Evolutionary conservation across 2,329 filamentous ascomycete genomes (phyloP), one percentile per base, ranked within the genome.

Genomic region (Chaetomium sp.): DNA sequence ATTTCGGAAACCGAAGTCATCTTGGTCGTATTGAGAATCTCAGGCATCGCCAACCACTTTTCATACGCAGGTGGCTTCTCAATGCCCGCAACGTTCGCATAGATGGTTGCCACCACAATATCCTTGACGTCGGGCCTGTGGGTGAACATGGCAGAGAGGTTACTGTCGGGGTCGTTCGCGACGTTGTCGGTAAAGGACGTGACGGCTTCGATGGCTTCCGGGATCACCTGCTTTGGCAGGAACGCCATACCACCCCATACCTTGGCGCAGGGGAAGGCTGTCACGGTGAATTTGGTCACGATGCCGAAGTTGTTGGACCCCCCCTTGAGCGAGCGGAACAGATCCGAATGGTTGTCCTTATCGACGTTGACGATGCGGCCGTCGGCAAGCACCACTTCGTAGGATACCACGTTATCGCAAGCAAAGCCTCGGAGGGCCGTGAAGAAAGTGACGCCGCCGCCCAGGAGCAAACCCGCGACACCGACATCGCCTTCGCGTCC

Each of bases 251-350:
- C 70, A n/a, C 68, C 72, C 72, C 72, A 72, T 4, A 74, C 60
- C 1, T 27, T 45, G 23, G 57, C 54, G 54, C 53, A 66, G 5
- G 55, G 33, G 9, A 72, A 50, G 12, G 67, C 61, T 12, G 53
- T 42, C 60, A 72, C 65, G 51, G 61, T 65, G 64, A 71, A 67
- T 42, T 59, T 64, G 33, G 77, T 73, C 3, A 74, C 69, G 45
- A 76, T 72, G 49, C 78, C 79, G 55, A 80, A 80, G 68, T 82
- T 82, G 68, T 73, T 77, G n/a, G 74, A 73, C 9, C 80, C 80
- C 5, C 80, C 81, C 58, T 78, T 78, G 5, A 82, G 73, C 1
- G 79, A 79, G 7, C 57, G 51, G 54, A 67, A 70, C 2, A 72
- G 64, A 57, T 71, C 70, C 1, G 63, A 13, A 50, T 64, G 31